A percentile compares a stretch with the other conserved stretches of the same genome.
Evolutionary conservation across 148 eudicot genomes (phyloP).

Genomic region (Rhododendron henanense): DNA sequence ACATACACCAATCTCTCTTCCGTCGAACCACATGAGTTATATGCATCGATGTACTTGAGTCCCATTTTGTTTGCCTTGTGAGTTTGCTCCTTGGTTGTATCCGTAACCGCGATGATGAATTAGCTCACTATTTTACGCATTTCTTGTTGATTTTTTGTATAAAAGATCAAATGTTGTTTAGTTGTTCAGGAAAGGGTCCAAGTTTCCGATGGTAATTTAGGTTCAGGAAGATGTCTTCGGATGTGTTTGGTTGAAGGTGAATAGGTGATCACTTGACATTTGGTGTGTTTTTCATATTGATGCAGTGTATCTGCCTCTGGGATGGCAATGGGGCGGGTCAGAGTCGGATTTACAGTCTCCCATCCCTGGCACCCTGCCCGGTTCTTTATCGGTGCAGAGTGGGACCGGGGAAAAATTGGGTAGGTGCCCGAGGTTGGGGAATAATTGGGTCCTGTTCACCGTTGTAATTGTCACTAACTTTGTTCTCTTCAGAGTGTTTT

Average conservation of each 20-base stretch:
- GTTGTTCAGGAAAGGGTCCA: too few relatives aligned
- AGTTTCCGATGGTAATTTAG: background rate
- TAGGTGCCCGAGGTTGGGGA: background rate
- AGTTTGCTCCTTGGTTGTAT: background rate
- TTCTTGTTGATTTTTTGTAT: background rate
- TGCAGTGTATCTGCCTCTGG: background rate
- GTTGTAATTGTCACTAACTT: background rate
- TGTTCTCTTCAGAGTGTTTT: background rate
- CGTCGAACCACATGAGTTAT: background rate
- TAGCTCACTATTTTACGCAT: background rate
- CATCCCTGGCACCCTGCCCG: background rate
- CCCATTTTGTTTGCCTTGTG: background rate
- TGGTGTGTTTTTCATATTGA: background rate
- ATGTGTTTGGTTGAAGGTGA: background rate
- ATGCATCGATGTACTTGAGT: background rate
- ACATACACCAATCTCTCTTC: background rate
- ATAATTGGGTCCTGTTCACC: background rate
- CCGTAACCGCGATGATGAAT: background rate
- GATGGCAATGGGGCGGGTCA: background rate
- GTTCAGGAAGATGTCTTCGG: background rate
- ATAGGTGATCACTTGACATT: background rate
- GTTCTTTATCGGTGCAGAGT: background rate
- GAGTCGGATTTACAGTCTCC: background rate
- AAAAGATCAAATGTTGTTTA: background rate
- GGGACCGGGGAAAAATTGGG: background rate